These are phyloP conservation scores for Ophiobolus disseminans DNA, from an alignment of 2,329 filamentous ascomycete genomes.

Conservation along the genomic window DNA sequence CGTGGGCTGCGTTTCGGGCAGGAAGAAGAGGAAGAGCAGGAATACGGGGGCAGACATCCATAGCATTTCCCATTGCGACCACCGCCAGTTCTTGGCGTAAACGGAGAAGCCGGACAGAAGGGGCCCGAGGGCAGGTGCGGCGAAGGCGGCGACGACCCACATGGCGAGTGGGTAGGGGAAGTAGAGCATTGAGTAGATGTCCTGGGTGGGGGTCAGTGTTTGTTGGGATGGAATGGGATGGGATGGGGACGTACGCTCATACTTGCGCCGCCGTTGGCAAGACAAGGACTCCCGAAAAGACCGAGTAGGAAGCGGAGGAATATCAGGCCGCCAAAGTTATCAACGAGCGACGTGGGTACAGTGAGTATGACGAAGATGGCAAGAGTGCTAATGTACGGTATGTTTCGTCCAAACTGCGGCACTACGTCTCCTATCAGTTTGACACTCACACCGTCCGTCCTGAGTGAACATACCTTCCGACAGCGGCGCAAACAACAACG, in stretches of 20 bases:
- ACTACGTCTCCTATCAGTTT: conserved; percentile 30
- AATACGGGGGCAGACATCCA: conserved; percentile 67
- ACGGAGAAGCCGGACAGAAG: conserved; percentile 64
- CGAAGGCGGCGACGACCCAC: conserved; percentile 63
- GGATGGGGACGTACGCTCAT: conserved; percentile 31
- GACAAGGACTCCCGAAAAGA: conserved; percentile 64
- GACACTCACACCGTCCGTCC: too few relatives aligned
- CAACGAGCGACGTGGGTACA: conserved; percentile 56
- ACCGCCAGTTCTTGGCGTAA: conserved; percentile 60
- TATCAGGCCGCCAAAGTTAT: conserved; percentile 61
- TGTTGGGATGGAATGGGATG: neutral
- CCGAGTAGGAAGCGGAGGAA: conserved; percentile 61
- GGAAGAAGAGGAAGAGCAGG: conserved; percentile 66
- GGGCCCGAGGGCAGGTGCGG: conserved; percentile 65
- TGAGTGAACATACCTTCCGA: conserved; percentile 48
- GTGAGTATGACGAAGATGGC: conserved; percentile 59
- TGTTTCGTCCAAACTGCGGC: conserved; percentile 57
- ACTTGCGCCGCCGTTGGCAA: conserved; percentile 64
- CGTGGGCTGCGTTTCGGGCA: conserved; percentile 68
- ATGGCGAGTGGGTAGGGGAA: conserved; percentile 66
- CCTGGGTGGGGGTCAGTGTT: conserved; percentile 17
- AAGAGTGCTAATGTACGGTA: conserved; percentile 58
- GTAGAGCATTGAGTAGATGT: conserved; percentile 61
- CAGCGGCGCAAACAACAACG: conserved; percentile 52
- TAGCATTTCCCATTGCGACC: conserved; percentile 69